Conservation (phyloP, 2,329 filamentous ascomycete species). For the Neofusicoccum sp. region DNA sequence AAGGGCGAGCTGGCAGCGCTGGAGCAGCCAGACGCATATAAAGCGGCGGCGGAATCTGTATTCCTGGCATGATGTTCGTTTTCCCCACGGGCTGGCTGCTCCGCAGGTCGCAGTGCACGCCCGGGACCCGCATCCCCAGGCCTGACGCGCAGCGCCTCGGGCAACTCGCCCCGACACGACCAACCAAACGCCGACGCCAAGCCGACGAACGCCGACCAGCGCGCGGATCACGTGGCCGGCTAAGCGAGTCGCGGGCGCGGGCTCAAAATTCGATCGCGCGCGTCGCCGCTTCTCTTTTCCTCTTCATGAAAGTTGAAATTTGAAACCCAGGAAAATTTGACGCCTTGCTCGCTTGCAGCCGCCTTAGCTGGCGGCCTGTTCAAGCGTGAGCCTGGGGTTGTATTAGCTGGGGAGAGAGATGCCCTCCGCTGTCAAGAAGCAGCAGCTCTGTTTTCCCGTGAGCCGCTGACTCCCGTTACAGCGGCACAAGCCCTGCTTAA, state of each 20-base stretch:
- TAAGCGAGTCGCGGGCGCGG: constrained; percentile 1
- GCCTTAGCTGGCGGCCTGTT: constrained; percentile 22
- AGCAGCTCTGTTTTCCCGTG: constrained; percentile 28
- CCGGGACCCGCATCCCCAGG: constrained; percentile 7
- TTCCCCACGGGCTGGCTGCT: constrained; percentile 19
- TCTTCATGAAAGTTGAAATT: constrained; percentile 58
- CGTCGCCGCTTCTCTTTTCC: constrained; percentile 36
- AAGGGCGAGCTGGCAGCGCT: background rate
- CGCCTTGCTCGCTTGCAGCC: constrained; percentile 24
- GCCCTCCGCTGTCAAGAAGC: constrained; percentile 38
- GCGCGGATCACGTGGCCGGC: background rate
- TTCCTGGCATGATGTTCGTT: constrained; percentile 3
- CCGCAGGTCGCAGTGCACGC: background rate
- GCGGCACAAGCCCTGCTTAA: constrained; percentile 24
- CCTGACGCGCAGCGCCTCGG: background rate
- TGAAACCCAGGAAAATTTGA: constrained; percentile 44
- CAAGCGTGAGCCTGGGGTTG: constrained; percentile 52
- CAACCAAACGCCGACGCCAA: constrained; percentile 18
- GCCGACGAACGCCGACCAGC: background rate
- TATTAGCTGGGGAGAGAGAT: constrained; percentile 55
- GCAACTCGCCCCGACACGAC: constrained; percentile 12
- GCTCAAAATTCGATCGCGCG: constrained; percentile 5
- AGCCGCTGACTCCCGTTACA: constrained; percentile 37
- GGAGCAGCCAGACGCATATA: background rate
- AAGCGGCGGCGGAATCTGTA: constrained; percentile 7